phyloP scores from a whole-genome alignment of 495 filamentous ascomycete genomes.

The Penicillium antarcticum region DNA sequence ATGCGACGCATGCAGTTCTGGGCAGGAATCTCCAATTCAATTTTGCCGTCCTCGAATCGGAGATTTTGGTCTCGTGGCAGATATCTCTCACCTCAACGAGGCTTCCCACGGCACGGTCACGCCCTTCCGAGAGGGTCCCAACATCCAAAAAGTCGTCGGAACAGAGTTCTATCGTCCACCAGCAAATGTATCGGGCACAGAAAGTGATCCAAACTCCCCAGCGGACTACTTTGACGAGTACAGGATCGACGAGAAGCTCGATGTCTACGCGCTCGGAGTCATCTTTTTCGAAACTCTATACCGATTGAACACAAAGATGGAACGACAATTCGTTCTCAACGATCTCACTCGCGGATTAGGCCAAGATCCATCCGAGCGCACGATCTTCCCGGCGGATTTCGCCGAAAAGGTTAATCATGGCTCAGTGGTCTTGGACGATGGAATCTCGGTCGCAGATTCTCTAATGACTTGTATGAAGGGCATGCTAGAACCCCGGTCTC shows the following conservation, averaged over 20 bases:
- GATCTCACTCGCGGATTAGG: conserved; percentile 36
- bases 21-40: conserved; percentile 15
- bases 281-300: conserved; percentile 54
- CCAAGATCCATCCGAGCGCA: conserved; percentile 4
- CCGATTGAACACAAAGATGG: conserved; percentile 50
- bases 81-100: conserved; percentile 44
- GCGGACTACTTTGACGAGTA: conserved; percentile 23
- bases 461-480: conserved; percentile 40
- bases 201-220: neutral
- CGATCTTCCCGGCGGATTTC: conserved; percentile 36
- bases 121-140: conserved; percentile 14
- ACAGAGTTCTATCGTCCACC: conserved; percentile 49
- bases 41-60: conserved; percentile 51
- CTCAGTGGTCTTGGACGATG: conserved; percentile 21
- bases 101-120: conserved; percentile 10
- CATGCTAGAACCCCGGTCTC: conserved; percentile 45
- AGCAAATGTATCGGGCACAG: conserved; percentile 2
- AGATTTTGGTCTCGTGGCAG: conserved; percentile 54
- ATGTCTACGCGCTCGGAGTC: conserved; percentile 53
- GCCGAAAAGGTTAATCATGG: conserved; percentile 36
- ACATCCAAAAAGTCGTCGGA: conserved; percentile 37
- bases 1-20: conserved; percentile 33
- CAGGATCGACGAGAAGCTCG: conserved; percentile 48
- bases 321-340: conserved; percentile 47
- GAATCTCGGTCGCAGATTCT: conserved; percentile 31